phyloP scores from a whole-genome alignment of 306 rosid genomes.

The Trifolium subterraneum region DNA sequence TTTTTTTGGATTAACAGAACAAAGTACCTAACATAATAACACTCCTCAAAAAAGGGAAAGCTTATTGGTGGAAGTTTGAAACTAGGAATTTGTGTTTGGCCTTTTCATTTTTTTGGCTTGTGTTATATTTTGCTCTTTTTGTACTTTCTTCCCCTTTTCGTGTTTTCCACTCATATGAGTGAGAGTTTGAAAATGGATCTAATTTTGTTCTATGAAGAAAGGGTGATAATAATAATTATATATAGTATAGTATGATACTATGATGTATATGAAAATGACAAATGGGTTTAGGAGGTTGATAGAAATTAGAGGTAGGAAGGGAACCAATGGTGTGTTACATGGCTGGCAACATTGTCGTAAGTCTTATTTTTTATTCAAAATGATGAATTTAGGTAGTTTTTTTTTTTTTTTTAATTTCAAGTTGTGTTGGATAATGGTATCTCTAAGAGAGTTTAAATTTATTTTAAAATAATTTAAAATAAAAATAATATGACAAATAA shows the following conservation, averaged over 20 bases:
- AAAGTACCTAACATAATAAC: background rate
- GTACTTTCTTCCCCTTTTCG: background rate
- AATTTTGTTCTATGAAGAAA: background rate
- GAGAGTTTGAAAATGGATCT: slow-evolving; percentile 9
- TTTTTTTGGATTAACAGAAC: slow-evolving; percentile 23
- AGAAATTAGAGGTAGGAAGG: background rate
- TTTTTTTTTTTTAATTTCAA: too few species aligned
- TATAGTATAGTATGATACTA: background rate
- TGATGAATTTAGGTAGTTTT: background rate
- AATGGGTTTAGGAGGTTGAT: background rate
- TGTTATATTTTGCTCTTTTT: background rate
- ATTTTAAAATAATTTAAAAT: too few species aligned
- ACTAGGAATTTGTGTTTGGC: background rate
- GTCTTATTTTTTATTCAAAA: slow-evolving; percentile 2
- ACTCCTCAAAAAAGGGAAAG: background rate
- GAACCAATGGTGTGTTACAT: background rate
- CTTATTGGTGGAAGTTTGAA: slow-evolving; percentile 25
- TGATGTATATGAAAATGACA: slow-evolving; percentile 12
- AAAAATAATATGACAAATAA: too few species aligned
- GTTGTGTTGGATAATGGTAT: too few species aligned
- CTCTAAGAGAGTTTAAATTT: too few species aligned
- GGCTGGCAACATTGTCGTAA: slow-evolving; percentile 15
- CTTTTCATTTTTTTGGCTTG: background rate
- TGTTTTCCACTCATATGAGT: slow-evolving; percentile 10
- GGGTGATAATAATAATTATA: background rate